These are phyloP conservation scores for Sporothrix brasiliensis DNA, from an alignment of 2,329 filamentous ascomycete species.

Conservation along the genomic window DNA sequence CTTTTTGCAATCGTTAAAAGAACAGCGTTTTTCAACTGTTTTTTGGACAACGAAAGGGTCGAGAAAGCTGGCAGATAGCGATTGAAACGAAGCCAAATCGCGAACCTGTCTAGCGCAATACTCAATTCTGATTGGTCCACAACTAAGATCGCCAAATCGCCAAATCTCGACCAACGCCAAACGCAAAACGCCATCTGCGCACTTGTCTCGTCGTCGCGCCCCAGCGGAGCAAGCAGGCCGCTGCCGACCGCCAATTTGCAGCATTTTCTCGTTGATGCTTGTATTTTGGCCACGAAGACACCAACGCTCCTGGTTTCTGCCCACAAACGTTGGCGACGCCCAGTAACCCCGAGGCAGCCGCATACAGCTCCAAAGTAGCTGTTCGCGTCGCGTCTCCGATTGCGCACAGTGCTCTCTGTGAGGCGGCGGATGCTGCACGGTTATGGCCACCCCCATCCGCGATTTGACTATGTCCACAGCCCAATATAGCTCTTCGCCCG, in stretches of 20 bases:
- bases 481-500: constrained; percentile 53
- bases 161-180: constrained; percentile 25
- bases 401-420: constrained; percentile 5
- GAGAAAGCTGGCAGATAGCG: neutral
- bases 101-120: neutral
- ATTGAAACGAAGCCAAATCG: constrained; percentile 25
- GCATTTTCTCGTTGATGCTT: neutral
- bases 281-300: neutral
- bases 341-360: neutral
- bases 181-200: constrained; percentile 8
- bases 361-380: constrained; percentile 6
- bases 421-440: constrained; percentile 5
- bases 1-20: neutral
- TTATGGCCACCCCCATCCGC: constrained; percentile 33
- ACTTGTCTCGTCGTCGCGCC: constrained; percentile 19
- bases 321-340: neutral
- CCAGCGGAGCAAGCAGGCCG: constrained; percentile 8
- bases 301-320: neutral
- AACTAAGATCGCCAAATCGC: constrained; percentile 29
- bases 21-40: neutral
- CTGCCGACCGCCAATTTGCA: neutral
- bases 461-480: constrained; percentile 43
- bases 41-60: neutral
- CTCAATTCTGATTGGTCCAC: constrained; percentile 30
- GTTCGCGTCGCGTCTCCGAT: constrained; percentile 4